These are phyloP conservation scores for Apiospora aurea DNA, from an alignment of 2,329 filamentous ascomycete genomes.

Conservation along the genomic window DNA sequence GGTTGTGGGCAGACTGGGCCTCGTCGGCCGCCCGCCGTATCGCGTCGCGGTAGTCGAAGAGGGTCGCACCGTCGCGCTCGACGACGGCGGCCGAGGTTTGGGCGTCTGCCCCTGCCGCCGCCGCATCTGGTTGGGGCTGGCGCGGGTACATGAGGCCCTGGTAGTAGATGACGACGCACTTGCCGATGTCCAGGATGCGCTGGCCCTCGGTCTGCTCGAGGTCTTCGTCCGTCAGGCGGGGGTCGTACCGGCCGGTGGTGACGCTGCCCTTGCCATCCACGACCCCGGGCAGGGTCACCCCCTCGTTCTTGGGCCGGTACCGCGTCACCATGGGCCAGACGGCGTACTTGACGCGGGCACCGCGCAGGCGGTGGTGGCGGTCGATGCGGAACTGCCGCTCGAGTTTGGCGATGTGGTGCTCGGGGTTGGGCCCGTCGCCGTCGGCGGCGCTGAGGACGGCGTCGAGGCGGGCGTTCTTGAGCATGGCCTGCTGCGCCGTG, in stretches of 20 bases:
- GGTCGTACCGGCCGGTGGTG: slow-evolving; percentile 9
- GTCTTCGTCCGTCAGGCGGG: background rate
- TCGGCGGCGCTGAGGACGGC: background rate
- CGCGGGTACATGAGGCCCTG: slow-evolving; percentile 41
- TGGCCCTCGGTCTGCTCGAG: slow-evolving; percentile 35
- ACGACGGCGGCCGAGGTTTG: background rate
- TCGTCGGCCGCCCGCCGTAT: background rate
- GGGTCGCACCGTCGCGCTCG: slow-evolving; percentile 20
- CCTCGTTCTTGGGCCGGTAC: slow-evolving; percentile 35
- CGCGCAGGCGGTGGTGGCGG: slow-evolving; percentile 37
- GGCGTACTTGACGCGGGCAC: slow-evolving; percentile 42
- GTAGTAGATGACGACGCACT: slow-evolving; percentile 41
- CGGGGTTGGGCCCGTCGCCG: too few relatives aligned
- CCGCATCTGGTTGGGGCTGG: background rate
- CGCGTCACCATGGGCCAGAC: slow-evolving; percentile 42
- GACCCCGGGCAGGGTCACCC: background rate
- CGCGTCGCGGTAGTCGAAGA: slow-evolving; percentile 5
- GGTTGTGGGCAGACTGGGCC: background rate
- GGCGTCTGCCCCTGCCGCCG: background rate
- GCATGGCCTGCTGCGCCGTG: background rate
- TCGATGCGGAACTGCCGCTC: slow-evolving; percentile 26
- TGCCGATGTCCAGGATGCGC: slow-evolving; percentile 34
- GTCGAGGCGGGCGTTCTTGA: slow-evolving; percentile 22
- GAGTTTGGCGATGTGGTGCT: slow-evolving; percentile 25
- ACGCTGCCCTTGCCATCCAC: slow-evolving; percentile 23